Conservation (phyloP, 768 basidiomycete species). For the Hypholoma sublateritium region DNA sequence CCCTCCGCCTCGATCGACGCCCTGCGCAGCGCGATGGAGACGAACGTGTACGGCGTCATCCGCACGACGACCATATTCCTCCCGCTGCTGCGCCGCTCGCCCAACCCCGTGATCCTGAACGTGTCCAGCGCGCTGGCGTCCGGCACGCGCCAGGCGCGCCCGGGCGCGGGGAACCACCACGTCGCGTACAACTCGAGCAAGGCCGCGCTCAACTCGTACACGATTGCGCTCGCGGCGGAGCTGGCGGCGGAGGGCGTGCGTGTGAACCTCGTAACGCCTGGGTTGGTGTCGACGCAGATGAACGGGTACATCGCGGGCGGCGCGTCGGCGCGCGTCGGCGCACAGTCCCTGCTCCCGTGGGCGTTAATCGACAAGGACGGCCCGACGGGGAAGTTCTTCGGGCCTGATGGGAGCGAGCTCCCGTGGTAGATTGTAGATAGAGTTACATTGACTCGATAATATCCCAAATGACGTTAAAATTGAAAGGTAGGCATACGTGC, state of each 20-base stretch:
- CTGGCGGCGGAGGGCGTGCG: constrained; percentile 51
- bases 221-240: constrained; percentile 61
- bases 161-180: constrained; percentile 28
- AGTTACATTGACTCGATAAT: no score
- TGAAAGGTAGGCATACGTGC: no score
- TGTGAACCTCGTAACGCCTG: constrained; percentile 65
- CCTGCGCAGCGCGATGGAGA: constrained; percentile 36
- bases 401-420: constrained; percentile 30
- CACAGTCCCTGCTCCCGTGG: constrained; percentile 35
- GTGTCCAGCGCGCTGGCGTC: constrained; percentile 37
- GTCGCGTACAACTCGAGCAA: constrained; percentile 69
- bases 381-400: constrained; percentile 35
- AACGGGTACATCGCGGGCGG: neutral
- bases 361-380: constrained; percentile 37
- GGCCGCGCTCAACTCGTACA: constrained; percentile 63
- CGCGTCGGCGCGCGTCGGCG: constrained; percentile 33
- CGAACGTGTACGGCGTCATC: constrained; percentile 45
- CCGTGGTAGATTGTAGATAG: constrained; percentile 35
- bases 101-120: neutral
- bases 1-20: constrained; percentile 30
- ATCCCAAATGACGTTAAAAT: no score
- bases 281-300: constrained; percentile 43
- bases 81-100: neutral
- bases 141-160: constrained; percentile 31
- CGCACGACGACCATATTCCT: constrained; percentile 39